Base-by-base conservation (phyloP, 1,284 basidiomycete genomes). In the Flammula alnicola region DNA sequence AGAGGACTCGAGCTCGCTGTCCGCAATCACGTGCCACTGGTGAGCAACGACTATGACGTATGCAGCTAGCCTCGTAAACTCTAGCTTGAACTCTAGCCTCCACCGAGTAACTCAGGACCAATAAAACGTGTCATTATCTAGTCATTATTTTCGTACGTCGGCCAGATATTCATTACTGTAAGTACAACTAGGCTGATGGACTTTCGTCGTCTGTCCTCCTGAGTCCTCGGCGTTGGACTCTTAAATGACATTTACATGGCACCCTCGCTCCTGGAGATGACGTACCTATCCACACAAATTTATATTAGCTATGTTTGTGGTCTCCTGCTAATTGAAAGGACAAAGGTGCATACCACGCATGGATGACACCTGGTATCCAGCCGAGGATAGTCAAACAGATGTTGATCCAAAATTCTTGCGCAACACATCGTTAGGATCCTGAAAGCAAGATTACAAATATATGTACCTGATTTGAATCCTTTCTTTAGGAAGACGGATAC, bases 321-420 rank as follows among this genome's bases (percentile, higher is more conserved):
- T 47, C 20, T 16, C 6, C 20, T 26, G 19, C 12, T 16, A 32
- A n/a, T n/a, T n/a, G n/a, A n/a, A n/a, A n/a, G n/a, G 27, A n/a
- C 11, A 47, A 2, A 19, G 40, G 4, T 4, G 41, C 69, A 30
- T 51, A 81, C 81, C 79, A 82, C 5, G 81, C 79, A 53, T 84
- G 81, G 26, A 82, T 59, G 1, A 81, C 72, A 11, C 80, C 81
- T 12, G 81, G 81, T 39, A 83, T 77, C 79, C 79, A 83, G 17
- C 76, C 81, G 9, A 83, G 63, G 43, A 83, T 69, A 57, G 69
- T 76, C 8, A 84, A 64, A 4, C 70, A 63, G 54, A 83, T 70
- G 59, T 83, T 83, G 51, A 83, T 81, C 66, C 74, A 77, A 49
- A 83, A 72, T 49, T 83, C 81, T 79, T 40, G 16, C 9, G 5